These are phyloP conservation scores for Strobilomyces confusus DNA, from an alignment of 768 basidiomycete genomes.

Conservation along the genomic window DNA sequence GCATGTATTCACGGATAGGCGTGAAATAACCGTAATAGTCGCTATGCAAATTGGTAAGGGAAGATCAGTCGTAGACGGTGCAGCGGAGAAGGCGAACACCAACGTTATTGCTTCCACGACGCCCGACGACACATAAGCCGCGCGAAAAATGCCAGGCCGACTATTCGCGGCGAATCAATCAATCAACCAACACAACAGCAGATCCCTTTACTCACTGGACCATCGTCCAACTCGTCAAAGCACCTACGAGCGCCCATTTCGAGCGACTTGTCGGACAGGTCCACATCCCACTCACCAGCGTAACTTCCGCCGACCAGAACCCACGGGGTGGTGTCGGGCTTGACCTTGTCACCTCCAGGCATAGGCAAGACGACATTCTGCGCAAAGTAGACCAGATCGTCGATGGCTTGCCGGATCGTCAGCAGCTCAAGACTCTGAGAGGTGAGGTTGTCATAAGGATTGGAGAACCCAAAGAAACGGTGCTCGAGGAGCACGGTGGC, in stretches of 20 bases:
- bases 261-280: background rate
- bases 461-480: constrained; percentile 73
- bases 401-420: constrained; percentile 71
- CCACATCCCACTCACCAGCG: constrained; percentile 19
- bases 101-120: constrained; percentile 44
- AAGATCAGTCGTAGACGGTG: background rate
- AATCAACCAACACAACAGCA: background rate
- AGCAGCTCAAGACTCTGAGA: constrained; percentile 54
- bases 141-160: constrained; percentile 38
- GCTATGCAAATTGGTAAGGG: constrained; percentile 6
- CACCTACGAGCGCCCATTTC: constrained; percentile 21
- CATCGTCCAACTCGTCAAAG: constrained; percentile 61
- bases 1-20: constrained; percentile 65
- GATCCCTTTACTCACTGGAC: constrained; percentile 46
- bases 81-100: constrained; percentile 10
- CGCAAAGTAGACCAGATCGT: constrained; percentile 68
- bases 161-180: constrained; percentile 20
- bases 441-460: constrained; percentile 58
- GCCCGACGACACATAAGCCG: constrained; percentile 43
- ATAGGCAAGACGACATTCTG: constrained; percentile 63
- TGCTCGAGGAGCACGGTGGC: constrained; percentile 66
- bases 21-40: constrained; percentile 56
- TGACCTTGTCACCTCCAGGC: constrained; percentile 58
- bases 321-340: constrained; percentile 49
- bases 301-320: constrained; percentile 42